Percentiles rank a stretch among this genome's conserved stretches.
These are phyloP conservation scores for Cercospora berteroae DNA, from an alignment of 2,329 filamentous ascomycete genomes.

Conservation along the genomic window DNA sequence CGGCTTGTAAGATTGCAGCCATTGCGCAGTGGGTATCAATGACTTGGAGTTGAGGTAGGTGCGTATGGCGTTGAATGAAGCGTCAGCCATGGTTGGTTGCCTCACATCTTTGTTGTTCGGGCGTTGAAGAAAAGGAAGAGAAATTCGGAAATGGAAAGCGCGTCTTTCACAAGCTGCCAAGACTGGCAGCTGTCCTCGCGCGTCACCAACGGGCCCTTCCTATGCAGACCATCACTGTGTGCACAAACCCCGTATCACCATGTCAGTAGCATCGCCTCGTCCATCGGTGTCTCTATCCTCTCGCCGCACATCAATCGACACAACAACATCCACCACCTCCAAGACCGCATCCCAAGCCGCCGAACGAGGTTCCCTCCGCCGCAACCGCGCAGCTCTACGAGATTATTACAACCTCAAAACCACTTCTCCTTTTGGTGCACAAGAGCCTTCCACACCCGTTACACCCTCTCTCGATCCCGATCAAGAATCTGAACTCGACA, in stretches of 20 bases:
- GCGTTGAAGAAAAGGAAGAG: constrained; percentile 3
- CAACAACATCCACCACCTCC: constrained; percentile 47
- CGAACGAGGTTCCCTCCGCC: constrained; percentile 51
- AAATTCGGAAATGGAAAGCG: neutral
- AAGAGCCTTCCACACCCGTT: constrained; percentile 23
- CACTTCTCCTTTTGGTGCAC: constrained; percentile 7
- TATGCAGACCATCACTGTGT: neutral
- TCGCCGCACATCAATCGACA: constrained; percentile 62
- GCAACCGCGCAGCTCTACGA: constrained; percentile 82
- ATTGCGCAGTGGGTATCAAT: constrained; percentile 57
- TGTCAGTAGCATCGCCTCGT: constrained; percentile 61
- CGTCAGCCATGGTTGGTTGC: constrained; percentile 11
- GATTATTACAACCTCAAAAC: constrained; percentile 88
- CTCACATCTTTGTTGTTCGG: constrained; percentile 19
- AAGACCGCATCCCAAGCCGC: constrained; percentile 26
- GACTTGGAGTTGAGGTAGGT: constrained; percentile 29
- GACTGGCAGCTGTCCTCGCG: neutral
- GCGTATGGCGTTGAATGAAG: constrained; percentile 16
- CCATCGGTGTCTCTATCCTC: constrained; percentile 65
- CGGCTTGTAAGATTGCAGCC: constrained; percentile 63
- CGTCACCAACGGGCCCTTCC: neutral
- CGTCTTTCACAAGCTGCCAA: neutral
- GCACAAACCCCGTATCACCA: constrained; percentile 32
- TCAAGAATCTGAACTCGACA: constrained; percentile 70
- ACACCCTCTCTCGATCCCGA: constrained; percentile 53